These are phyloP conservation scores for Spatholobus suberectus DNA, from an alignment of 306 rosid species.

Conservation along the genomic window DNA sequence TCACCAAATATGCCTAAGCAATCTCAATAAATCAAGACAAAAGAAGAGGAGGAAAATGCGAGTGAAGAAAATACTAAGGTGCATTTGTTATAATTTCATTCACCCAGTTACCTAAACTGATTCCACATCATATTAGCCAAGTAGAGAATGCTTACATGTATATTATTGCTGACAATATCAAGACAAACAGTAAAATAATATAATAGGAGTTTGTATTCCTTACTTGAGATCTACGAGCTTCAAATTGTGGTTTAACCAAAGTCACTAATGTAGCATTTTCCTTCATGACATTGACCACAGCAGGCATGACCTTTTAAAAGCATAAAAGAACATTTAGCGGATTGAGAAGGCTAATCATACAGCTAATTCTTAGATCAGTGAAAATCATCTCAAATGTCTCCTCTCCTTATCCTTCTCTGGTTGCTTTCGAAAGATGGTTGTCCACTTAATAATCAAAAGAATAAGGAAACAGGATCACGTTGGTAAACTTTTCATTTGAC, in stretches of 20 bases:
- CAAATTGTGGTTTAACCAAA: conserved; percentile 94
- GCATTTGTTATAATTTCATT: neutral
- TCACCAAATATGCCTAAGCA: conserved; percentile 3
- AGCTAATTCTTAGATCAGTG: neutral
- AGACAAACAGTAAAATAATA: conserved; percentile 11
- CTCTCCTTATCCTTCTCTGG: no score
- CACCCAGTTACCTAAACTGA: neutral
- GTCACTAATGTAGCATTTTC: conserved; percentile 81
- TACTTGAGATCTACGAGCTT: conserved; percentile 91
- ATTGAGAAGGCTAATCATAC: conserved; percentile 1
- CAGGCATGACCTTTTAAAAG: conserved; percentile 88
- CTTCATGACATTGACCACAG: conserved; percentile 82
- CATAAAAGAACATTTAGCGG: conserved; percentile 26
- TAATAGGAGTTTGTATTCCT: conserved; percentile 26
- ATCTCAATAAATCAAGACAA: conserved; percentile 9
- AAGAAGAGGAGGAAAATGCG: neutral
- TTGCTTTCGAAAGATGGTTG: neutral
- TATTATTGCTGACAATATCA: neutral
- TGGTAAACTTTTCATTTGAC: conserved; percentile 1
- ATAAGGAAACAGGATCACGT: neutral
- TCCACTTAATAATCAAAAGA: conserved; percentile 2
- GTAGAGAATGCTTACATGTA: neutral
- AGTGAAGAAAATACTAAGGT: neutral
- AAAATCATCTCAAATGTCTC: conserved; percentile 1
- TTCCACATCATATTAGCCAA: conserved; percentile 3